A percentile compares a stretch with the other conserved stretches of the same genome.
These are phyloP conservation scores for Catenaria anguillulae DNA, from an alignment of 371 early-diverging fungal genomes.

Conservation along the genomic window DNA sequence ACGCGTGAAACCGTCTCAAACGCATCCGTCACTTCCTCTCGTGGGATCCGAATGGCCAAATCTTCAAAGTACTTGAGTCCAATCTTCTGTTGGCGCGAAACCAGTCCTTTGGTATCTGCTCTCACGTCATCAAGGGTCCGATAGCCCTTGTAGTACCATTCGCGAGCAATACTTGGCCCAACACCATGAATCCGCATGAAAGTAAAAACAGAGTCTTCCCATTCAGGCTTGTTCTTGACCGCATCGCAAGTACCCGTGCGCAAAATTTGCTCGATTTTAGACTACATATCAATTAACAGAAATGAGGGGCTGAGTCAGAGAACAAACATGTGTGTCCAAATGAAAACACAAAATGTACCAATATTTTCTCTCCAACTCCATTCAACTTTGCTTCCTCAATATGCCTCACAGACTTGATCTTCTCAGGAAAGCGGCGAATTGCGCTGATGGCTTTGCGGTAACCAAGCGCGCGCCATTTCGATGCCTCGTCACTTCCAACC, in stretches of 20 bases:
- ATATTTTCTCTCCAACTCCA: constrained; percentile 17
- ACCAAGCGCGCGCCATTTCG: constrained; percentile 7
- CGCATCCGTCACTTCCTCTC: constrained; percentile 17
- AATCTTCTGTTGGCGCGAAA: constrained; percentile 18
- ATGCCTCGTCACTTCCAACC: too few species aligned
- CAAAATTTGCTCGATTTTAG: constrained; percentile 10
- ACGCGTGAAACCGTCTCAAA: constrained; percentile 9
- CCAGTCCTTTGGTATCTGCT: constrained; percentile 7
- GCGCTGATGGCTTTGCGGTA: constrained; percentile 14
- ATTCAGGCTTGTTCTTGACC: constrained; percentile 3
- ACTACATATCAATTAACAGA: too few species aligned
- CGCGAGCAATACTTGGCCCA: constrained; percentile 12
- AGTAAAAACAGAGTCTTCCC: constrained; percentile 9
- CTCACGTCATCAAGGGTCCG: constrained; percentile 22
- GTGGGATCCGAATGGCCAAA: constrained; percentile 21
- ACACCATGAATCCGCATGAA: constrained; percentile 22
- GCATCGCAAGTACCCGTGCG: not conserved
- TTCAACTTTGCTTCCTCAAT: constrained; percentile 10
- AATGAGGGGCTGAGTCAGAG: too few species aligned
- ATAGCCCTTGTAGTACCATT: constrained; percentile 19
- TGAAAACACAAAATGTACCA: too few species aligned
- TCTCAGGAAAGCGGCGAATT: constrained; percentile 6
- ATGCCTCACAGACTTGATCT: too few species aligned
- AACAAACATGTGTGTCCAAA: too few species aligned
- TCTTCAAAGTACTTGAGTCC: constrained; percentile 25